Evolutionary conservation across 306 rosid genomes (phyloP).

Genomic region (Vigna unguiculata): DNA sequence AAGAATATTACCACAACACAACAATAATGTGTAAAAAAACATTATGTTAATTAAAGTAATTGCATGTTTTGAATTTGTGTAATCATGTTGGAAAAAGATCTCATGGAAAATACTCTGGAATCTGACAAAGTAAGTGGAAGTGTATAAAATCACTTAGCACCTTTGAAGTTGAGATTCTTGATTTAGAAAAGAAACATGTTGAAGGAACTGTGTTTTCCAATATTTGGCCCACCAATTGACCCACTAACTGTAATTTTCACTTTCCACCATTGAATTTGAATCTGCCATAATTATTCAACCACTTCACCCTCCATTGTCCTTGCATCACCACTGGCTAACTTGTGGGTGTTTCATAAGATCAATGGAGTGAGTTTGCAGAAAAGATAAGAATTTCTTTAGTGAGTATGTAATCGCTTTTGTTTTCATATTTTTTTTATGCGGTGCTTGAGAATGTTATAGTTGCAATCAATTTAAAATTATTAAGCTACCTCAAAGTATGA

Average conservation of each 20-base stretch:
- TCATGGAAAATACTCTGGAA: not conserved
- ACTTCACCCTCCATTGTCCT: conserved; percentile 36
- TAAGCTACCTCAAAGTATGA: too few relatives aligned
- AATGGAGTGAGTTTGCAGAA: not conserved
- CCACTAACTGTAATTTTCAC: conserved; percentile 41
- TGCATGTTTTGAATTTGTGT: not conserved
- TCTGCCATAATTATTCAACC: conserved; percentile 33
- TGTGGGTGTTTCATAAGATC: not conserved
- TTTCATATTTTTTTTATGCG: not conserved
- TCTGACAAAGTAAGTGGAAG: conserved; percentile 6
- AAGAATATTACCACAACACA: too few relatives aligned
- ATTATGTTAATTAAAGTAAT: too few relatives aligned
- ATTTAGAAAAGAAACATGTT: conserved; percentile 17
- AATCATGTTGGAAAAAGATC: not conserved
- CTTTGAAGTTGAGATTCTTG: conserved; percentile 3
- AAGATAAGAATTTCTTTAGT: not conserved
- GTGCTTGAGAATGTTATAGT: too few relatives aligned
- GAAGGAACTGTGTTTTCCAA: conserved; percentile 16
- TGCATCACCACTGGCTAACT: not conserved
- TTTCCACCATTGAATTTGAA: conserved; percentile 36
- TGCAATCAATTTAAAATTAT: not conserved
- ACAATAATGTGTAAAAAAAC: too few relatives aligned
- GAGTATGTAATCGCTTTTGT: not conserved
- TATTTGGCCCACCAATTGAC: conserved; percentile 27
- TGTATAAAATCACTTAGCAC: too few relatives aligned